These are phyloP conservation scores for Stephania yunnanensis DNA, from an alignment of 164 flowering plant species.

Conservation along the genomic window DNA sequence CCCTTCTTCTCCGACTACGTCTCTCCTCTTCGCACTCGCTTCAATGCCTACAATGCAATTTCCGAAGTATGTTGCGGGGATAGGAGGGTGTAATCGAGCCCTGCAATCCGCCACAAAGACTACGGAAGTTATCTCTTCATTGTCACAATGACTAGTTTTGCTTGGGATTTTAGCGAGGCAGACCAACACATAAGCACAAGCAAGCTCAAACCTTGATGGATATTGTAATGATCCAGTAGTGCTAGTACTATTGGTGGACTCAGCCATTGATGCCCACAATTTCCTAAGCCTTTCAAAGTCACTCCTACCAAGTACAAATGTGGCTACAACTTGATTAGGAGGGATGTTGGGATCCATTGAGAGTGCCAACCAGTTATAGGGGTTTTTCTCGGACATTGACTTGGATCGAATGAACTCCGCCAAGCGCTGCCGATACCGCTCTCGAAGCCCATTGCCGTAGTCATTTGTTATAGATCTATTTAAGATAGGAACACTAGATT, in stretches of 20 bases:
- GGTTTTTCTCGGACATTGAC: too few relatives aligned
- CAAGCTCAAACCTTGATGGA: constrained; percentile 25
- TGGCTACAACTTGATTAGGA: neutral
- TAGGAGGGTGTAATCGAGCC: constrained; percentile 14
- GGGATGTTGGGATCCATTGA: neutral
- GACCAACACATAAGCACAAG: constrained; percentile 35
- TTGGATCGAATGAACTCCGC: too few relatives aligned
- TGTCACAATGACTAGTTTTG: neutral
- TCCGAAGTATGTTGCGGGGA: constrained; percentile 38
- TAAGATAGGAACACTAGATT: constrained; percentile 5
- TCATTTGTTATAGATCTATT: constrained; percentile 22
- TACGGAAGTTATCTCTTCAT: constrained; percentile 12
- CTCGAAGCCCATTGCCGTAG: neutral
- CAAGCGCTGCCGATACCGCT: too few relatives aligned
- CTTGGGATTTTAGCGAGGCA: constrained; percentile 12
- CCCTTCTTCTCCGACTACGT: constrained; percentile 27
- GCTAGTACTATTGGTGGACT: neutral
- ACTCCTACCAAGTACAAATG: neutral
- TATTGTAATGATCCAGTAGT: neutral
- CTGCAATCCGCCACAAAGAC: constrained; percentile 26
- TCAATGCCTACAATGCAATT: constrained; percentile 26
- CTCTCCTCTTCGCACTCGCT: neutral
- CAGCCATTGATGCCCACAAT: too few relatives aligned
- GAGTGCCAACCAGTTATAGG: too few relatives aligned
- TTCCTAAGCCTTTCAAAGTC: neutral